Evolutionary conservation across 192 early-diverging fungal genomes (phyloP).

Genomic region (Lobosporangium transversale): DNA sequence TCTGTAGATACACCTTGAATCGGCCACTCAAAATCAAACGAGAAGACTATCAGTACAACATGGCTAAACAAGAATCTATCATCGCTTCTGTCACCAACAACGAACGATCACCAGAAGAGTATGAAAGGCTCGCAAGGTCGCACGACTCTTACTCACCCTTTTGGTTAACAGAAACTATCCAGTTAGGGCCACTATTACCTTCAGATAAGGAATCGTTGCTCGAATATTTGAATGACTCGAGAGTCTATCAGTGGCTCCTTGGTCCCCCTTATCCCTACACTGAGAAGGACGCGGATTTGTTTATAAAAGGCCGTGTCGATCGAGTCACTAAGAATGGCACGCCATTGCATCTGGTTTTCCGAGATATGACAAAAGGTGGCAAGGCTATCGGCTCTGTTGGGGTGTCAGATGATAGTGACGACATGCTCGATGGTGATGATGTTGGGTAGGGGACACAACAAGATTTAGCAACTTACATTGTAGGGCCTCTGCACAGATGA

Average conservation of each 20-base stretch:
- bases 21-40: neutral
- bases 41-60: neutral
- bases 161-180: slow-evolving; percentile 39
- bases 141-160: slow-evolving; percentile 23
- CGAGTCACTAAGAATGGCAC: slow-evolving; percentile 24
- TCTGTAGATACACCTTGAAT: neutral
- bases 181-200: slow-evolving; percentile 13
- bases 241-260: slow-evolving; percentile 13
- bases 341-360: slow-evolving; percentile 7
- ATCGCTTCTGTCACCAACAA: no score
- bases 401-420: slow-evolving; percentile 16
- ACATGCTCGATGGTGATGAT: slow-evolving; percentile 30
- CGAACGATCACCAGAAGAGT: slow-evolving; percentile 18
- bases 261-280: slow-evolving; percentile 39
- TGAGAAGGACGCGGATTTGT: slow-evolving; percentile 22
- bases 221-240: slow-evolving; percentile 23
- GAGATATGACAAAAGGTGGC: slow-evolving; percentile 36
- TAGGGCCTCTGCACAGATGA: neutral
- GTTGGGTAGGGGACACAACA: slow-evolving; percentile 18
- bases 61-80: neutral
- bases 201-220: slow-evolving; percentile 21
- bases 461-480: neutral
- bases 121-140: neutral
- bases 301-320: slow-evolving; percentile 13
- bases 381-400: slow-evolving; percentile 17